Base-by-base conservation (phyloP, 1,284 basidiomycete genomes). In the Sphaerobolus stellatus region DNA sequence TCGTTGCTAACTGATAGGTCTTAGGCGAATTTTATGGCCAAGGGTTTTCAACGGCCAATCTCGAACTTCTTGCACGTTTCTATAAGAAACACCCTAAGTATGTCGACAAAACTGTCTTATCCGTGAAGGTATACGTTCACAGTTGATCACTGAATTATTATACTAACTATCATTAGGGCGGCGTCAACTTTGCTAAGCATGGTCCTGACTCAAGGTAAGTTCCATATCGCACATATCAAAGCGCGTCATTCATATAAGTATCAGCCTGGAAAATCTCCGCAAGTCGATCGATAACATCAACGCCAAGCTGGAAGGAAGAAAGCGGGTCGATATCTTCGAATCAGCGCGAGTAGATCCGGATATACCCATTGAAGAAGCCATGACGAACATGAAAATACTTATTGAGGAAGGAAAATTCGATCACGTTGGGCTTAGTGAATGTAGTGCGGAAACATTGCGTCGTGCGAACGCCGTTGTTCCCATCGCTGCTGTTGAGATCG, bases 11-110 rank as follows among this genome's bases (percentile, higher is more conserved):
- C 3, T n/a, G n/a, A n/a, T n/a, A n/a, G 27, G 25, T 20, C 27
- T 31, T 57, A 70, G 75, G 67, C 38, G 74, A 76, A 30, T 79
- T 79, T 62, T 79, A 80, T 57, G 75, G 70, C 5, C 56, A 64
- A 8, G 63, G 67, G 7, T 58, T 69, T 13, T 60, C 63, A 0
- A 64, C 70, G 8, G 71, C 64, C 24, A 79, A 78, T 61, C 65
- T 78, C 1, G 69, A 76, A 57, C 63, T 78, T 5, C 49, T 80
- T 22, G 63, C 72, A 4, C 69, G 75, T 18, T 79, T 78, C 63
- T 79, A 74, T 59, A 71, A 71, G 20, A 73, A 72, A 49, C 76
- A 83, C 63, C 82, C 83, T 1, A 75, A 79, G 50, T 79, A 82
- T 63, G 73, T 71, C 9, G 75, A 79, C 30, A 78, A 73, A 63